Percentiles rank a stretch among this genome's conserved stretches.
Evolutionary conservation across 768 basidiomycete genomes (phyloP).

Genomic region (Phlegmacium glaucopus): DNA sequence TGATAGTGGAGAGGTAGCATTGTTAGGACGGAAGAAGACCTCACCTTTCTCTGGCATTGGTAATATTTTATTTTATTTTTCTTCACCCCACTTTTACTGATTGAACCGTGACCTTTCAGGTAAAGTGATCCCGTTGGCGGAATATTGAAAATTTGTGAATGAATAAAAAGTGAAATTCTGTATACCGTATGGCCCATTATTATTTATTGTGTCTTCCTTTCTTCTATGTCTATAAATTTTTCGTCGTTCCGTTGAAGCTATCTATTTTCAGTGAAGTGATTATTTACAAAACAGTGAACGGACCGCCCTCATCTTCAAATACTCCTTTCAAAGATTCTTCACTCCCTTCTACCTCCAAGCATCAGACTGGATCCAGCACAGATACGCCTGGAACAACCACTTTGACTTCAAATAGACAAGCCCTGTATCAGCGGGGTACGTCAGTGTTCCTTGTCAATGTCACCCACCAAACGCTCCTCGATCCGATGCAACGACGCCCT

Average conservation of each 20-base stretch:
- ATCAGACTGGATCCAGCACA: slow-evolving; percentile 52
- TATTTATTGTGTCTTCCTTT: too few species aligned
- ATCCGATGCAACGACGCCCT: slow-evolving; percentile 37
- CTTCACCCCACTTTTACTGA: background rate
- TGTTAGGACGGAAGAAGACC: slow-evolving; percentile 60
- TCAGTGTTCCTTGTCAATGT: slow-evolving; percentile 62
- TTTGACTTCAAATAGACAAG: slow-evolving; percentile 70
- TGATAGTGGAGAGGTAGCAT: slow-evolving; percentile 70
- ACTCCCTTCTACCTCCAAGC: slow-evolving; percentile 66
- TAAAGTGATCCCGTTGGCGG: slow-evolving; percentile 40
- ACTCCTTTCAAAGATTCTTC: too few species aligned
- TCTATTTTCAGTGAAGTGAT: too few species aligned
- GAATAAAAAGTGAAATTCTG: too few species aligned
- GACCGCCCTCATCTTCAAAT: too few species aligned
- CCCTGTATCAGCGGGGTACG: slow-evolving; percentile 80
- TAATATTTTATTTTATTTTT: too few species aligned
- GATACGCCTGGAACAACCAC: slow-evolving; percentile 67
- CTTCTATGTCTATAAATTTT: too few species aligned
- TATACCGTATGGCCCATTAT: too few species aligned
- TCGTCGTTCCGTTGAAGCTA: too few species aligned
- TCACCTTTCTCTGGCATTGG: slow-evolving; percentile 63
- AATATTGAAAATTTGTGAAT: too few species aligned
- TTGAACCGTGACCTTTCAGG: slow-evolving; percentile 23
- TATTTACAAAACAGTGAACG: too few species aligned
- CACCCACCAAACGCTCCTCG: slow-evolving; percentile 59